Conservation (phyloP, 2,329 filamentous ascomycete genomes). For the Cladorrhinum sp. region DNA sequence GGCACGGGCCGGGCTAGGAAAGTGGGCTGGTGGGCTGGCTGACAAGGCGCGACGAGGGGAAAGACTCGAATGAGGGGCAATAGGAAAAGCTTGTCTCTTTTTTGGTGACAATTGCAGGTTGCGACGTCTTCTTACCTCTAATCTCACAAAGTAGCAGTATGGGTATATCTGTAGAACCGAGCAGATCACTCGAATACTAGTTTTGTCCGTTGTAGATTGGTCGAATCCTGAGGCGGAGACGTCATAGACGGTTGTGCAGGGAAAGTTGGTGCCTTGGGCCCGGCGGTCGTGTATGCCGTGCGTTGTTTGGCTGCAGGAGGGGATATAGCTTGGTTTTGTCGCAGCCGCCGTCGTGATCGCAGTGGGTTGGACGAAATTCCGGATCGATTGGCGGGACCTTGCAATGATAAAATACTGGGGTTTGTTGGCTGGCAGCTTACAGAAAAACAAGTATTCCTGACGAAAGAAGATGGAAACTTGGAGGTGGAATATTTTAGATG, state of each 20-base stretch:
- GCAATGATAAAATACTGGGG: background rate
- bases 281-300: conserved; percentile 6
- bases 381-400: background rate
- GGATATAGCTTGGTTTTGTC: background rate
- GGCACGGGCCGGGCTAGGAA: conserved; percentile 12
- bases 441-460: background rate
- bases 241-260: conserved; percentile 18
- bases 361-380: background rate
- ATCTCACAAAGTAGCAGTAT: background rate
- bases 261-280: conserved; percentile 6
- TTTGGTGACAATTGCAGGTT: background rate
- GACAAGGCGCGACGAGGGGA: conserved; percentile 6
- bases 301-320: conserved; percentile 2
- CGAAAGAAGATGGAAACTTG: background rate
- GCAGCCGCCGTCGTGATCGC: background rate
- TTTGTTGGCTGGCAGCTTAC: too few species aligned
- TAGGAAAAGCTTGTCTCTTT: background rate
- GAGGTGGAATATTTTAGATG: background rate
- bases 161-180: background rate
- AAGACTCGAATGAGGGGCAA: conserved; percentile 8
- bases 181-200: background rate
- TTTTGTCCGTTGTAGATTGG: conserved; percentile 1
- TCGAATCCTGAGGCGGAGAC: conserved; percentile 12
- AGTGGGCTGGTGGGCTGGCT: conserved; percentile 11
- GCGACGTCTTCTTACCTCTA: background rate